Conservation (phyloP, 2,329 filamentous ascomycete species). For the Grosmannia serpens region DNA sequence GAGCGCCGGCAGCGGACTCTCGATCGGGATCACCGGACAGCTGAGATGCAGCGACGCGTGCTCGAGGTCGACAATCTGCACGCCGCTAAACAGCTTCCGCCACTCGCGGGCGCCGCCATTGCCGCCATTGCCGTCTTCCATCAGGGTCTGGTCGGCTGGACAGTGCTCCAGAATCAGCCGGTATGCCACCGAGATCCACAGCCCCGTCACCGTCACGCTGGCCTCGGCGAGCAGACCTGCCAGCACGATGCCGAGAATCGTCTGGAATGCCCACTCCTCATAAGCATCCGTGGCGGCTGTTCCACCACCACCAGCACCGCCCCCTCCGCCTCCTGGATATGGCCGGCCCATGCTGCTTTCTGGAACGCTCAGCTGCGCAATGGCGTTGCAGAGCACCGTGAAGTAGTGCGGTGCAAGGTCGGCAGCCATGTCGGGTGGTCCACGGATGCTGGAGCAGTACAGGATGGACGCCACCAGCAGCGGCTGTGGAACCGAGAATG, state of each 20-base stretch:
- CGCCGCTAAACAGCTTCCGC: slow-evolving; percentile 10
- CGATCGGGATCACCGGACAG: slow-evolving; percentile 9
- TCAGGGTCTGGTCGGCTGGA: not conserved
- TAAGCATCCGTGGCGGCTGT: not conserved
- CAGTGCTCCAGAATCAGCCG: slow-evolving; percentile 12
- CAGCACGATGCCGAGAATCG: slow-evolving; percentile 11
- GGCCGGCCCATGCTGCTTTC: slow-evolving; percentile 8
- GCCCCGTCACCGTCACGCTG: slow-evolving; percentile 4
- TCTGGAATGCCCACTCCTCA: slow-evolving; percentile 14
- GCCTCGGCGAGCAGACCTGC: slow-evolving; percentile 10
- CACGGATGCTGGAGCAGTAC: slow-evolving; percentile 22
- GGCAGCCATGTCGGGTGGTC: slow-evolving; percentile 2
- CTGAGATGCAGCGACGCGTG: slow-evolving; percentile 11
- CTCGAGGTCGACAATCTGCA: slow-evolving; percentile 12
- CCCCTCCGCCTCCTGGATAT: not conserved
- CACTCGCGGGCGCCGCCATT: slow-evolving; percentile 4
- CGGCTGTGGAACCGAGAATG: slow-evolving; percentile 28
- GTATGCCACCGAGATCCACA: slow-evolving; percentile 12
- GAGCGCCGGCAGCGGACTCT: slow-evolving; percentile 7
- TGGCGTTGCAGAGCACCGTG: slow-evolving; percentile 9
- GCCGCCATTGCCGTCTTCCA: not conserved
- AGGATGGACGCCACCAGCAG: slow-evolving; percentile 31
- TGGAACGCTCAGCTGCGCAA: slow-evolving; percentile 10
- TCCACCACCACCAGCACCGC: no score
- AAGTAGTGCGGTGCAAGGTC: slow-evolving; percentile 11